Evolutionary conservation across 129 eudicot species (phyloP).

Genomic region (Silybum marianum): DNA sequence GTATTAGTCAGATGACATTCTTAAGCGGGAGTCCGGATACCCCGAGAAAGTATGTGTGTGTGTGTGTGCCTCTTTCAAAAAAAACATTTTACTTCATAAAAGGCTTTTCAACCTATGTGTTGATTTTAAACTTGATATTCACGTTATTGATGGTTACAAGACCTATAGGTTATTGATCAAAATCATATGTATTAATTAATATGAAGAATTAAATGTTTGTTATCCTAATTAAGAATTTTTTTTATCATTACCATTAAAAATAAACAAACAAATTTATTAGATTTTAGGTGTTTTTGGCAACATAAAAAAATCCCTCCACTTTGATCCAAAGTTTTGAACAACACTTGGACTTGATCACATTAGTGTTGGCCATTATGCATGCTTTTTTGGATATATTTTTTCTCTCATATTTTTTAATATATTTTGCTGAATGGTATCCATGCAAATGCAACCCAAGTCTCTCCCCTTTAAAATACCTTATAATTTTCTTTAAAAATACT

Average conservation of each 20-base stretch:
- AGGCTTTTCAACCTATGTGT: background rate
- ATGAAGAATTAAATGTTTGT: background rate
- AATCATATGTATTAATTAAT: background rate
- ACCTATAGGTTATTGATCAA: background rate
- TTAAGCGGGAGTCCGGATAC: no score
- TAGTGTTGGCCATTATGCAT: slow-evolving; percentile 25
- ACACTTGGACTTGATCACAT: slow-evolving; percentile 9
- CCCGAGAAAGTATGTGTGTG: no score
- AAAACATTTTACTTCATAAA: no score
- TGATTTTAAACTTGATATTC: background rate
- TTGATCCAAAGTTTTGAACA: background rate
- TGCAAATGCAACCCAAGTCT: slow-evolving; percentile 27
- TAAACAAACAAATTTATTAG: background rate
- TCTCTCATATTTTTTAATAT: background rate
- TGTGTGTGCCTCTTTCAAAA: no score
- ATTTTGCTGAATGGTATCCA: slow-evolving; percentile 28
- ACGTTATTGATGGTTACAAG: background rate
- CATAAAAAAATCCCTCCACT: slow-evolving; percentile 2
- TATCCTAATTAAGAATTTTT: background rate
- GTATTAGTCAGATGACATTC: no score
- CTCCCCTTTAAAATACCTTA: background rate
- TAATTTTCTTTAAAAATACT: background rate
- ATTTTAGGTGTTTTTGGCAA: background rate
- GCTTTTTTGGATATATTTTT: slow-evolving; percentile 6
- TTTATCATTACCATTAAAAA: background rate